Evolutionary conservation across 1,284 basidiomycete genomes (phyloP), one percentile per base, ranked within the genome.

Genomic region (Fomitopsis pinicola): DNA sequence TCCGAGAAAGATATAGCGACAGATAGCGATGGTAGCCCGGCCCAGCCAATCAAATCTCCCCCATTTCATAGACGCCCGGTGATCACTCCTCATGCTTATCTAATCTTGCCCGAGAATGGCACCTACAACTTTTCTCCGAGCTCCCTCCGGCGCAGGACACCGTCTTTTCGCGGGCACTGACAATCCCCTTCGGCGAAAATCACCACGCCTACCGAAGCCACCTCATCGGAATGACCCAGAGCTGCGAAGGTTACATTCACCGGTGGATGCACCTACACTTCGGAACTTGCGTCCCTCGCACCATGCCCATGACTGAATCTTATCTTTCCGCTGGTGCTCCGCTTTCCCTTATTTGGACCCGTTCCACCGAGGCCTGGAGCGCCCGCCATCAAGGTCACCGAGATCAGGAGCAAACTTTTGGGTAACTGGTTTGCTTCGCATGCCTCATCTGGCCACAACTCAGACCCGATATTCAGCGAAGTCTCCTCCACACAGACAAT

Each of bases 241-340:
- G 48, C 19, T 35, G 17, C 50, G n/a, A 14, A 54, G 10, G 17
- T 10, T 15, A 19, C 9, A 19, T 5, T 38, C 28, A 5, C 48
- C n/a, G 35, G 30, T 35, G 6, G 14, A 10, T n/a, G 14, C 3
- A 22, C 35, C 36, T 35, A 38, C 36, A 9, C 52, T 54, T 22
- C 52, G 52, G 52, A 54, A 8, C 52, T 22, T 54, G 12, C 48
- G 45, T 58, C n/a, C 19, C 35, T 48, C 52, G 28, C 53, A 17
- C 52, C 10, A 17, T 38, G n/a, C 53, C 15, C 42, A 42, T 60
- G 59, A 60, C 54, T 42, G 35, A 26, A 60, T 60, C 59, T 60
- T 60, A 60, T 60, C 59, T 60, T 17, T 42, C 54, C 53, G 53
- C 59, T 60, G 59, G 59, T 60, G 45, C 35, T 56, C 59, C 59